Evolutionary conservation across 345 rosid species (phyloP), one percentile per base, ranked within the genome.

Genomic region (Luvunga scandens): DNA sequence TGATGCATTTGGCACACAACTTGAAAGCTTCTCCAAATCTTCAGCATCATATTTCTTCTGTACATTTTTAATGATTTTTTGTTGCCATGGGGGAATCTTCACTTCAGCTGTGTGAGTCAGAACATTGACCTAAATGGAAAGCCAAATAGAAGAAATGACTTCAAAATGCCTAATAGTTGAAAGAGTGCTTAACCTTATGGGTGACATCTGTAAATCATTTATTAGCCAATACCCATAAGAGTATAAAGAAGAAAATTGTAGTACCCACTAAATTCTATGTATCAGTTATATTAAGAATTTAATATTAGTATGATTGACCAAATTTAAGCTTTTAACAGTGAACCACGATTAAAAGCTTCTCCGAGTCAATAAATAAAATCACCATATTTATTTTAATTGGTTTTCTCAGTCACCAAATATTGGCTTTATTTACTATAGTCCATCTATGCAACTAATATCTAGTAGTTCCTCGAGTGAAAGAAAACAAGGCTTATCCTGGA

Each of bases 101-200:
- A 85, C 90, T 67, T 85, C 81, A 38, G 81, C 77, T 62, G 77
- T 78, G 60, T 89, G 92, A 33, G 90, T 87, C 75, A 89, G 82
- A 50, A 89, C 85, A 79, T 89, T 89, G 53, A 89, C 88, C 92
- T 87, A 75, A 34, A 84, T 57, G 66, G 76, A 65, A 77, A 63
- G 7, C 33, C 6, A 59, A 62, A 68, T 48, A 48, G 19, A 73
- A 18, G 7, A 28, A 1, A 66, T 60, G 38, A 62, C 45, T 57
- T 55, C 13, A 22, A 9, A 34, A 31, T 33, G 39, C 63, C 13
- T 4, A 50, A 14, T 48, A 25, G 69, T 36, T 24, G 45, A 65
- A 34, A 66, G 5, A 53, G 27, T 25, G 59, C 57, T 4, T 16
- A 25, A 69, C 24, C 7, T 24, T 69, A 45, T 31, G 25, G 59